Conservation (phyloP, 23 red algal genomes). For the Gracilaria gracilis region DNA sequence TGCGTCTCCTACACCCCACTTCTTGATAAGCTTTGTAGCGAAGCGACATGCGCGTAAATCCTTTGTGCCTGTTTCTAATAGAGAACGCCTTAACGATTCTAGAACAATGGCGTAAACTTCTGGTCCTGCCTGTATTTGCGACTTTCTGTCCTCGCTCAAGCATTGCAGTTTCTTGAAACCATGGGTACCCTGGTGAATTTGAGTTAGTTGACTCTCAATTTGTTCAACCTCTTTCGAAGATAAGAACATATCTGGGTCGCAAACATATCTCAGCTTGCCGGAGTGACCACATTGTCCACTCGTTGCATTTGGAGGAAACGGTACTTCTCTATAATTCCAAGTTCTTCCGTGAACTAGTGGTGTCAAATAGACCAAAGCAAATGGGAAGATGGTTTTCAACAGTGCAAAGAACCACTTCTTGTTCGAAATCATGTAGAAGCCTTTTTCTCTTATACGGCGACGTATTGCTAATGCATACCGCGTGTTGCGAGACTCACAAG, state of each 20-base stretch:
- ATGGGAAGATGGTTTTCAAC: neutral
- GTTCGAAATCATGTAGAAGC: constrained; percentile 23
- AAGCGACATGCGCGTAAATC: constrained; percentile 33
- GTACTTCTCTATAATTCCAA: constrained; percentile 11
- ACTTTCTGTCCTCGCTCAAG: neutral
- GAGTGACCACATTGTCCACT: constrained; percentile 14
- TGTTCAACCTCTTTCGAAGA: constrained; percentile 14
- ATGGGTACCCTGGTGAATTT: constrained; percentile 15
- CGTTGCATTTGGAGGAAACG: constrained; percentile 13
- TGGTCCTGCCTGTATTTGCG: constrained; percentile 6
- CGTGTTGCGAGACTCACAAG: neutral
- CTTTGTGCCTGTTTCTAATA: constrained; percentile 22
- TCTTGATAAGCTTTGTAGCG: constrained; percentile 16
- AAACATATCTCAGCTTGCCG: constrained; percentile 8
- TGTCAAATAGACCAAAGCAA: neutral
- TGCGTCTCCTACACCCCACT: constrained; percentile 1
- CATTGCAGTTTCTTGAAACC: constrained; percentile 36
- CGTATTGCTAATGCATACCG: neutral
- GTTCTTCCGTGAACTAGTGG: neutral
- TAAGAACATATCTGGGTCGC: constrained; percentile 29
- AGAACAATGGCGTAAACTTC: constrained; percentile 7
- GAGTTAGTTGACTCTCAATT: neutral
- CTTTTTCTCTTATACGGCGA: neutral
- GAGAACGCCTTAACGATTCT: constrained; percentile 9
- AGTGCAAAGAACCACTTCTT: neutral